Conservation (phyloP, 306 rosid species). For the Pterocarpus santalinus region DNA sequence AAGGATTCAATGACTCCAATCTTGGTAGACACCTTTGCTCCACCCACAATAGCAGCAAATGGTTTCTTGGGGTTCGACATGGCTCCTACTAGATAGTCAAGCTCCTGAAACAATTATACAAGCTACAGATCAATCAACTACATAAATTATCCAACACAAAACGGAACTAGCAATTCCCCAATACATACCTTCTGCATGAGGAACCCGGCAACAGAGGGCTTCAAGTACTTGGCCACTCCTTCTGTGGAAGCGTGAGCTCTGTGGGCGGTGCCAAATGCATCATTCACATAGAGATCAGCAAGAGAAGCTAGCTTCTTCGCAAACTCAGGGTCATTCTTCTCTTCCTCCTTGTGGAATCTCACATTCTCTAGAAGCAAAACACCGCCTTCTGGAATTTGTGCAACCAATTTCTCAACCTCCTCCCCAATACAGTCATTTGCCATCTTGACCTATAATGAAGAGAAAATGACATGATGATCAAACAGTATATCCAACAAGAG, state of each 20-base stretch:
- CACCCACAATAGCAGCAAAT: slow-evolving; percentile 96
- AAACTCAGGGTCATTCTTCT: slow-evolving; percentile 94
- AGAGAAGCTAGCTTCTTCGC: slow-evolving; percentile 94
- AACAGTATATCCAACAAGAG: neutral
- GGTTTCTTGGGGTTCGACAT: slow-evolving; percentile 93
- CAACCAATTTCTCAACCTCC: slow-evolving; percentile 88
- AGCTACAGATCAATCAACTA: slow-evolving; percentile 23
- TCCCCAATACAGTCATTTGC: slow-evolving; percentile 80
- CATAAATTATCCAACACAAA: slow-evolving; percentile 17
- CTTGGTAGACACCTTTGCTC: slow-evolving; percentile 93
- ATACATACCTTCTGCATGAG: slow-evolving; percentile 92
- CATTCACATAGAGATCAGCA: slow-evolving; percentile 92
- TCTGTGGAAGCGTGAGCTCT: slow-evolving; percentile 97
- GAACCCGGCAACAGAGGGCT: slow-evolving; percentile 93
- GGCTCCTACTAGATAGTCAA: slow-evolving; percentile 92
- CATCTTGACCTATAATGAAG: slow-evolving; percentile 67
- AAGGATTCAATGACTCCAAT: slow-evolving; percentile 94
- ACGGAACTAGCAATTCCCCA: neutral
- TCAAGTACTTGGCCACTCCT: slow-evolving; percentile 88
- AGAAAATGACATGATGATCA: neutral
- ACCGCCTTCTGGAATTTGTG: slow-evolving; percentile 82
- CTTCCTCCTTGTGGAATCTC: slow-evolving; percentile 94
- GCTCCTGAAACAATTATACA: slow-evolving; percentile 70
- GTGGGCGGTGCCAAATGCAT: slow-evolving; percentile 97
- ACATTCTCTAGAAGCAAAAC: slow-evolving; percentile 95